Conservation (phyloP, 768 basidiomycete genomes). For the Termitomyces sp. region DNA sequence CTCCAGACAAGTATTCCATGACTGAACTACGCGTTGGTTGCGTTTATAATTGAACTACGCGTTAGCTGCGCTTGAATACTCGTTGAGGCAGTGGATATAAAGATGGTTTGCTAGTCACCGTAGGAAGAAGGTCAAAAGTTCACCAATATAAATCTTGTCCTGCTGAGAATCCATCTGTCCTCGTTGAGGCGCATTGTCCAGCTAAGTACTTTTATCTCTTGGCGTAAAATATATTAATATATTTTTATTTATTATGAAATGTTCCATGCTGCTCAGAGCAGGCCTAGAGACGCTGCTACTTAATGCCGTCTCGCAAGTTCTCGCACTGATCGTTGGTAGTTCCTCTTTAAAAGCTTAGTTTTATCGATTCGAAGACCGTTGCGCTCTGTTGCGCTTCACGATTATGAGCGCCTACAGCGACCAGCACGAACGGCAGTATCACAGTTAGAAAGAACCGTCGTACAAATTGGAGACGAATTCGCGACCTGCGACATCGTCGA, state of each 20-base stretch:
- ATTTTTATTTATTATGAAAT: no score
- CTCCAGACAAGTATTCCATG: conserved; percentile 40
- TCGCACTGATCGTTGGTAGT: conserved; percentile 26
- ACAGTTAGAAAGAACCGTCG: neutral
- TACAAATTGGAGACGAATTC: conserved; percentile 30
- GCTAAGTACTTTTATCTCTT: conserved; percentile 92
- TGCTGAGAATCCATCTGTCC: conserved; percentile 82
- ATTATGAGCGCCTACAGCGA: conserved; percentile 69
- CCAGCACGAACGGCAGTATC: neutral
- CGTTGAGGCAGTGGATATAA: neutral
- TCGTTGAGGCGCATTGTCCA: conserved; percentile 83
- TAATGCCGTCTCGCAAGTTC: neutral
- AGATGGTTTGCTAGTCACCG: conserved; percentile 45
- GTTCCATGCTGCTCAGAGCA: conserved; percentile 56
- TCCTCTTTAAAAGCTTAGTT: conserved; percentile 50
- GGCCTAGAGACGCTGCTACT: conserved; percentile 22
- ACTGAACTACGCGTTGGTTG: conserved; percentile 19
- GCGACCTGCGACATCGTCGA: conserved; percentile 30
- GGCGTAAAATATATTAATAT: no score
- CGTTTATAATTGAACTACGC: conserved; percentile 29
- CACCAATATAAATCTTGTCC: conserved; percentile 84
- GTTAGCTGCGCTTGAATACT: neutral
- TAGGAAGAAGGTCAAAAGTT: conserved; percentile 43
- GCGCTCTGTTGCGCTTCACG: conserved; percentile 59
- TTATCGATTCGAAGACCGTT: conserved; percentile 64